Base-by-base conservation (phyloP, 1,284 basidiomycete species). In the Cutaneotrichosporon daszewskae region DNA sequence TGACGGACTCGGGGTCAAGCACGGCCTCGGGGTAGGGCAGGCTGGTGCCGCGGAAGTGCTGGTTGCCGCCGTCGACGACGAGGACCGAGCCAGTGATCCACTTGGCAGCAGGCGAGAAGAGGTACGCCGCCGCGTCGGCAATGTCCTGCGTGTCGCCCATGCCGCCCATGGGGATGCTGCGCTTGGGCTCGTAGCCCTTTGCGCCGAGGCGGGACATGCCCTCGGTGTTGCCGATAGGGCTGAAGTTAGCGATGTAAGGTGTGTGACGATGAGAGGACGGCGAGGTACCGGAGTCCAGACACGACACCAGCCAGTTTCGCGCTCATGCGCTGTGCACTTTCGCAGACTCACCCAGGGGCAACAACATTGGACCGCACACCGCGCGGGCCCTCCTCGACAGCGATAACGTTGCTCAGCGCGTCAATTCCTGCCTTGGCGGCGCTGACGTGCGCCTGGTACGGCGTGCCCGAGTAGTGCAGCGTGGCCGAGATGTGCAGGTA, bases 381-480 rank as follows among this genome's bases (percentile, higher is more conserved):
- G 57, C 83, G 79, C 6, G 91, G 92, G 2, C 90, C 92, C 73
- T 95, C 88, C 69, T 96, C 92, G 12, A 95, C 81, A 0, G 92
- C 90, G 18, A 96, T 72, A 3, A 87, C 88, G 9, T 79, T 75
- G 43, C 83, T 85, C 5, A 92, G 73, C 0, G 91, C 89, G 62
- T 98, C 92, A 26, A 97, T 81, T 9, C 81, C 94, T 0, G 92
- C 92, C 72, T 97, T 97, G 17, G 94, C 94, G 12, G 92, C 89
- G 18, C 86, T 88, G 7, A 94, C 87, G 60, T 96, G 92, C 4
- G 81, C 85, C 71, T 97, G 92, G 67, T 83, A 90, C 1, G 88
- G 86, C n/a, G 84, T 82, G 79, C 88, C 89, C 50, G 75, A 79
- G 72, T 90, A 87, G 69, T 97, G 94, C 42, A 97, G 71, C 12